Base-by-base conservation (phyloP, 177 flowering plant species). In the Vitis hybrid region DNA sequence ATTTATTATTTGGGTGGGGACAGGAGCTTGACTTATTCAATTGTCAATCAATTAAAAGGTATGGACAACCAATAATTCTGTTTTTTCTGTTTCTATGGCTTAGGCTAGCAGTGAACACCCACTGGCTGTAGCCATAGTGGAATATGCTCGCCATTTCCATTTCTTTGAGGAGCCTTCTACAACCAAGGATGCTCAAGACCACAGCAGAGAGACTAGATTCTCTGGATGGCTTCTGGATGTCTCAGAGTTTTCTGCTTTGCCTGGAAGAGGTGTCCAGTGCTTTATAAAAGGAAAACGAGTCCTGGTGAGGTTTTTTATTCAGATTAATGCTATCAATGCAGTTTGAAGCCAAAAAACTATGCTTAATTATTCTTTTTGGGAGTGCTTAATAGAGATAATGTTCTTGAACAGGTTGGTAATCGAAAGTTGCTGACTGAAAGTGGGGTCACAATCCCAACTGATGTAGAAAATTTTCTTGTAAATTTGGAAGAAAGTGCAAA, bases 101-200 rank as follows among this genome's bases (percentile, higher is more conserved):
- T 72, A 91, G 99, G 95, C 94, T 67, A 86, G 95, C 85, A 96
- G 99, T 80, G 99, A 96, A 76, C 99, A 96, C 64, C 99, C 99
- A 65, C 68, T 96, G 77, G 97, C 80, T 26, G 92, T 83, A 82
- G 99, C 99, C 48, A 79, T 92, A 48, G 76, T 88, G 62, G 91
- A 88, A 62, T 92, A 96, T 79, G 97, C 98, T 2, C 88, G 89
- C 52, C 99, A 96, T 84, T 96, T 89, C 73, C 99, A 92, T 83
- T 92, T 92, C 85, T 87, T 93, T 73, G 90, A 89, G n/a, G 91
- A 81, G 52, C 76, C 83, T 66, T 81, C 88, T 67, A 59, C 65
- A 50, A 74, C 75, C n/a, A 81, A 78, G 21, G 85, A 81, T 73
- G 66, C 68, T 48, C 73, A 75, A 62, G 76, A 68, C 63, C 63